Conservation (phyloP, 2,329 filamentous ascomycete genomes). For the Orbilia brochopaga region DNA sequence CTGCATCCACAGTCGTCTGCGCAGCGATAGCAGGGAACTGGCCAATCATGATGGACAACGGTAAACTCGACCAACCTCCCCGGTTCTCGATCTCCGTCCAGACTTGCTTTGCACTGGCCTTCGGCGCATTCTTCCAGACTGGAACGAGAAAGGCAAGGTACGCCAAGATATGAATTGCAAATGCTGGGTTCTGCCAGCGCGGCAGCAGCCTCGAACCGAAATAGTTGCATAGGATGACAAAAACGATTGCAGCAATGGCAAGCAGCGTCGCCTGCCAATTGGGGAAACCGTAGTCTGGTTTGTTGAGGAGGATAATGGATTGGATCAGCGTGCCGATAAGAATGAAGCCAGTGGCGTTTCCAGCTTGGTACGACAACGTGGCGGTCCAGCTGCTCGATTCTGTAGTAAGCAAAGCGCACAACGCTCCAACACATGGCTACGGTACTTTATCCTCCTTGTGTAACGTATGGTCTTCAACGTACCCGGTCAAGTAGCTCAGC, state of each 20-base stretch:
- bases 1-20: too few species aligned
- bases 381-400: slow-evolving; percentile 60
- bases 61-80: too few species aligned
- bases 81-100: too few species aligned
- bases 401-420: background rate
- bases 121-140: too few species aligned
- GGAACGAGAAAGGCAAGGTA: too few species aligned
- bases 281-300: slow-evolving; percentile 58
- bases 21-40: too few species aligned
- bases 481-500: background rate
- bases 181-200: too few species aligned
- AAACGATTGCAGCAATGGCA: slow-evolving; percentile 60
- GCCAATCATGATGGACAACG: too few species aligned
- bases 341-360: slow-evolving; percentile 61
- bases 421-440: background rate
- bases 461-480: too few species aligned
- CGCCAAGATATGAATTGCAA: too few species aligned
- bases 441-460: background rate
- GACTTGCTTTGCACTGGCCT: too few species aligned
- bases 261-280: slow-evolving; percentile 63
- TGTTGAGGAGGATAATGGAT: slow-evolving; percentile 59
- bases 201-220: slow-evolving; percentile 57
- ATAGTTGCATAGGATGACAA: slow-evolving; percentile 60
- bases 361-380: slow-evolving; percentile 63
- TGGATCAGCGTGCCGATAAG: slow-evolving; percentile 62